Percentiles rank a stretch among this genome's conserved stretches.
Evolutionary conservation across 2,329 filamentous ascomycete genomes (phyloP).

Genomic region (Tricladium varicosporioides): DNA sequence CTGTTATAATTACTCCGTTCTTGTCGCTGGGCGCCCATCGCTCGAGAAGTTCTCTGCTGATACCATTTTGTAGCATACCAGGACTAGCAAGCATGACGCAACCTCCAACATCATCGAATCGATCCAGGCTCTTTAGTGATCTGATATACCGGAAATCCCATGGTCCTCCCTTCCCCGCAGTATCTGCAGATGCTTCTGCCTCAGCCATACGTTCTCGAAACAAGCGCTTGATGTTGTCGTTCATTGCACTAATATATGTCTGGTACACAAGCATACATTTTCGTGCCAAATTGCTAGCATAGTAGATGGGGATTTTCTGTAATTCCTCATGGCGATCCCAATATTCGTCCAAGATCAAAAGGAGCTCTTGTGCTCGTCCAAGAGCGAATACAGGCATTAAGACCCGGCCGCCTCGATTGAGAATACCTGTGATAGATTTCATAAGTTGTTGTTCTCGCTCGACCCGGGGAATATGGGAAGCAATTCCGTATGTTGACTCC

Average conservation of each 20-base stretch:
- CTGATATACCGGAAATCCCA: slow-evolving; percentile 98
- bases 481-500: slow-evolving; percentile 95
- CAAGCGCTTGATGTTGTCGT: slow-evolving; percentile 96
- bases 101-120: slow-evolving; percentile 92
- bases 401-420: slow-evolving; percentile 89
- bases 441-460: slow-evolving; percentile 92
- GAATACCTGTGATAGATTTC: slow-evolving; percentile 88
- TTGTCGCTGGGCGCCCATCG: slow-evolving; percentile 94
- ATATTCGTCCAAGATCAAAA: slow-evolving; percentile 95
- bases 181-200: slow-evolving; percentile 76
- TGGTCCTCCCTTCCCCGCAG: slow-evolving; percentile 73
- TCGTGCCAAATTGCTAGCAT: slow-evolving; percentile 88
- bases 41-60: slow-evolving; percentile 88
- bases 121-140: slow-evolving; percentile 86
- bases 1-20: slow-evolving; percentile 98
- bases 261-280: slow-evolving; percentile 99
- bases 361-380: slow-evolving; percentile 87
- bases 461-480: slow-evolving; percentile 84
- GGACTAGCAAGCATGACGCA: slow-evolving; percentile 98
- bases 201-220: slow-evolving; percentile 91
- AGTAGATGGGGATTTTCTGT: slow-evolving; percentile 93
- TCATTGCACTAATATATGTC: slow-evolving; percentile 98
- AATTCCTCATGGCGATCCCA: slow-evolving; percentile 88
- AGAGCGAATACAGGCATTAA: slow-evolving; percentile 95
- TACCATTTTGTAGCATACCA: slow-evolving; percentile 97